Conservation (phyloP, 2,329 filamentous ascomycete genomes). For the Aureobasidium sp. region DNA sequence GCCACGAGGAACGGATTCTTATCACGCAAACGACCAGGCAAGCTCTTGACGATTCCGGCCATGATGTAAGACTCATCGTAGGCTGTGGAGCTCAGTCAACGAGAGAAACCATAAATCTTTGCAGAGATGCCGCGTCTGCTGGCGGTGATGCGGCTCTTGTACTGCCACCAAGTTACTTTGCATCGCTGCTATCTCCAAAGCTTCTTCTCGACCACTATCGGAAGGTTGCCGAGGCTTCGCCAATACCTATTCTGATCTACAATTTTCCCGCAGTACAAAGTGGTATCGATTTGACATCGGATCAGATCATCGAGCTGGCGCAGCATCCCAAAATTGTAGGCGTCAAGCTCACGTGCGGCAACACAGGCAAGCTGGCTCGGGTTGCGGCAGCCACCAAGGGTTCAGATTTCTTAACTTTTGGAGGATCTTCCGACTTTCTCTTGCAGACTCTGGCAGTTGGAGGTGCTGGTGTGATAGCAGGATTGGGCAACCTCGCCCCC, state of each 20-base stretch:
- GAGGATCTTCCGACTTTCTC: slow-evolving; percentile 67
- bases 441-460: slow-evolving; percentile 64
- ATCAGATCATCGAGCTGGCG: slow-evolving; percentile 53
- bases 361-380: slow-evolving; percentile 61
- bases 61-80: slow-evolving; percentile 64
- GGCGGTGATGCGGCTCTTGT: slow-evolving; percentile 72
- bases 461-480: slow-evolving; percentile 64
- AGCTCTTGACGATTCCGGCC: slow-evolving; percentile 59
- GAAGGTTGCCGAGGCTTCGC: slow-evolving; percentile 55
- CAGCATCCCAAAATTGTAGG: slow-evolving; percentile 60
- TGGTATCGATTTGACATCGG: slow-evolving; percentile 58
- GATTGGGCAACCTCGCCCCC: slow-evolving; percentile 64
- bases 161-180: slow-evolving; percentile 69
- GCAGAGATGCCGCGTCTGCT: slow-evolving; percentile 58
- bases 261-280: slow-evolving; percentile 60
- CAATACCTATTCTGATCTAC: slow-evolving; percentile 62
- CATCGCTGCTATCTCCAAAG: slow-evolving; percentile 22
- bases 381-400: slow-evolving; percentile 42
- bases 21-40: slow-evolving; percentile 64
- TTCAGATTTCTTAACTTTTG: slow-evolving; percentile 58
- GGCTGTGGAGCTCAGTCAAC: slow-evolving; percentile 69
- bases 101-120: slow-evolving; percentile 63
- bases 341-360: slow-evolving; percentile 63
- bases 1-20: slow-evolving; percentile 59
- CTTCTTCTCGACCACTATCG: slow-evolving; percentile 26